These are phyloP conservation scores for Metschnikowia lachancei DNA, from an alignment of 805 yeast species.

Conservation along the genomic window DNA sequence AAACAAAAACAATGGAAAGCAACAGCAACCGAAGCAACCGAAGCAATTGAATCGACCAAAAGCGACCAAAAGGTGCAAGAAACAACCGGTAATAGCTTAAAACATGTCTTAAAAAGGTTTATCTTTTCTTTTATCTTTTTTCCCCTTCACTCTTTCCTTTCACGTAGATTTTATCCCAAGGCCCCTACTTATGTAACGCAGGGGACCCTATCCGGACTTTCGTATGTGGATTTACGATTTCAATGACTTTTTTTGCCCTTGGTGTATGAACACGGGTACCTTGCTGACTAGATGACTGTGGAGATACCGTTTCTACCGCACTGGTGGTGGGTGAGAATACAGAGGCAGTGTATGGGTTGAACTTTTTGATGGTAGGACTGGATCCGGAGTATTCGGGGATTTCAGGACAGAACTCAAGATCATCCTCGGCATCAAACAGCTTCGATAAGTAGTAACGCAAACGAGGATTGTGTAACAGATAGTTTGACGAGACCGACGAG, in stretches of 20 bases:
- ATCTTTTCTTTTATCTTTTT: neutral
- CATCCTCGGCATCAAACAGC: slow-evolving; percentile 62
- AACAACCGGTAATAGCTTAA: too few relatives aligned
- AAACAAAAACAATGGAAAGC: too few relatives aligned
- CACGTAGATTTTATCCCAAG: neutral
- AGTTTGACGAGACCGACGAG: slow-evolving; percentile 22
- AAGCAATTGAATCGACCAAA: too few relatives aligned
- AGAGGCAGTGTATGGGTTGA: slow-evolving; percentile 66
- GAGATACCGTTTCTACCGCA: slow-evolving; percentile 7
- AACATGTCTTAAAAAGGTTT: too few relatives aligned
- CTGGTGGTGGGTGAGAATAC: slow-evolving; percentile 51
- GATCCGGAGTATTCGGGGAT: slow-evolving; percentile 36
- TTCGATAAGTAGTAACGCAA: slow-evolving; percentile 57
- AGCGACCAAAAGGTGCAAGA: too few relatives aligned
- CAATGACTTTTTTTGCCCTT: slow-evolving; percentile 56
- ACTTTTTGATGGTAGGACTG: slow-evolving; percentile 45
- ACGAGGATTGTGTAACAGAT: slow-evolving; percentile 46
- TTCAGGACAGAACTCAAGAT: slow-evolving; percentile 63
- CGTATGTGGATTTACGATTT: slow-evolving; percentile 61
- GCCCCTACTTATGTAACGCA: slow-evolving; percentile 21
- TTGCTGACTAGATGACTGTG: slow-evolving; percentile 3
- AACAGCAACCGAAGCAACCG: too few relatives aligned
- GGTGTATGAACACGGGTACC: slow-evolving; percentile 47
- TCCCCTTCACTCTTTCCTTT: neutral
- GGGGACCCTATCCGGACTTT: slow-evolving; percentile 57